Conservation (phyloP, 2,329 filamentous ascomycete genomes). For the Xylariaceae sp. region DNA sequence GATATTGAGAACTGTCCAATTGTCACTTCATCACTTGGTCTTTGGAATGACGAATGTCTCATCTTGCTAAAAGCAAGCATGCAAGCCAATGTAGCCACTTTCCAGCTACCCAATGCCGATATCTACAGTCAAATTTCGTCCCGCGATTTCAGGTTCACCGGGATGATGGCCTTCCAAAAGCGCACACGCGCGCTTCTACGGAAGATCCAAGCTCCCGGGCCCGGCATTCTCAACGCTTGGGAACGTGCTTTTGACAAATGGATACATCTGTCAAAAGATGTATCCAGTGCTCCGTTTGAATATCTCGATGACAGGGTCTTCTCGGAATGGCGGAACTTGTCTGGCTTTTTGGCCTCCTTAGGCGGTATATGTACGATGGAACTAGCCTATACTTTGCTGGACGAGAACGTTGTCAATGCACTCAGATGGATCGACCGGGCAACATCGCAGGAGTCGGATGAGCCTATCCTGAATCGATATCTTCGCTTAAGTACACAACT, state of each 20-base stretch:
- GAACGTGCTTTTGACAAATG: slow-evolving; percentile 62
- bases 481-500: slow-evolving; percentile 62
- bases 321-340: slow-evolving; percentile 65
- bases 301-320: slow-evolving; percentile 52
- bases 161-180: slow-evolving; percentile 67
- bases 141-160: slow-evolving; percentile 62
- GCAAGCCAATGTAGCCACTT: slow-evolving; percentile 46
- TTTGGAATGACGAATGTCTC: slow-evolving; percentile 59
- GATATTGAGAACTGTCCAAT: slow-evolving; percentile 63
- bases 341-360: slow-evolving; percentile 63
- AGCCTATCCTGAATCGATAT: slow-evolving; percentile 57
- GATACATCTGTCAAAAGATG: slow-evolving; percentile 60
- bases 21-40: slow-evolving; percentile 57
- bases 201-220: slow-evolving; percentile 58
- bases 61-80: slow-evolving; percentile 50
- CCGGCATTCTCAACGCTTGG: slow-evolving; percentile 66
- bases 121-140: slow-evolving; percentile 61
- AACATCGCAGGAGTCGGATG: slow-evolving; percentile 56
- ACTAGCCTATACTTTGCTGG: slow-evolving; percentile 49
- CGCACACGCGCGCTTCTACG: slow-evolving; percentile 56
- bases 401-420: slow-evolving; percentile 54
- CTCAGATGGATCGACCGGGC: slow-evolving; percentile 63
- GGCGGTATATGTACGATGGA: slow-evolving; percentile 63
- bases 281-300: slow-evolving; percentile 51
- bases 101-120: slow-evolving; percentile 57